Base-by-base conservation (phyloP, 192 early-diverging fungal genomes). In the Gamsiella multidivaricata region DNA sequence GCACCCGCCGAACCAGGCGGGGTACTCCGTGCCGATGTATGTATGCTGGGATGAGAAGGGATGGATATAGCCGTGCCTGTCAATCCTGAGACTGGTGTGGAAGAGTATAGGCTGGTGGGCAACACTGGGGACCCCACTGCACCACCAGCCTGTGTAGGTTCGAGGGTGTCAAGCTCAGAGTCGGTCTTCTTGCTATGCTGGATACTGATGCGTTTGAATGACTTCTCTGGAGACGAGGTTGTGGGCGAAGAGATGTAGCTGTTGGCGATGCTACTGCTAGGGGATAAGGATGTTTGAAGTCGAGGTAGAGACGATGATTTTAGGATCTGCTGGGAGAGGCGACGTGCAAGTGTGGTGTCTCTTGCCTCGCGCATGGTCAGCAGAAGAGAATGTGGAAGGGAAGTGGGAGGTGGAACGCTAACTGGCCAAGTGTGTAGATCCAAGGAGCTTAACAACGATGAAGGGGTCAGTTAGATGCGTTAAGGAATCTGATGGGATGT, bases 301-400 rank as follows among this genome's bases (percentile, higher is more conserved):
- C 25, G 37, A 12, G 42, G 55, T 37, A 53, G 22, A 17, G 75
- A 29, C 15, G 54, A 58, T 47, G 65, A 23, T 36, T 80, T 69
- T 61, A 54, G 52, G 22, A 46, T 51, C 17, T 62, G 67, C 42
- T 57, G 58, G 39, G 76, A 64, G n/a, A 61, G 47, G 31, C 76
- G 60, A 7, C 66, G 39, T 49, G 76, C 76, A 20, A 70, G 61
- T 14, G 58, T 50, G 25, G 68, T 65, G 28, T 76, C 73, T 52
- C 73, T 32, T 28, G 45, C 42, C 28, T 64, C 66, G 36, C 67
- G 68, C 62, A 67, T 67, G 26, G 31, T 54, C 7, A 34, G 26
- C 39, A 61, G 43, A 9, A 18, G 39, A 18, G 9, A 17, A 28
- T 42, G 41, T 15, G 47, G 49, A 15, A 14, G 43, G 45, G 34